Evolutionary conservation across 78 protist genomes (phyloP).

Genomic region (Guillardia theta): DNA sequence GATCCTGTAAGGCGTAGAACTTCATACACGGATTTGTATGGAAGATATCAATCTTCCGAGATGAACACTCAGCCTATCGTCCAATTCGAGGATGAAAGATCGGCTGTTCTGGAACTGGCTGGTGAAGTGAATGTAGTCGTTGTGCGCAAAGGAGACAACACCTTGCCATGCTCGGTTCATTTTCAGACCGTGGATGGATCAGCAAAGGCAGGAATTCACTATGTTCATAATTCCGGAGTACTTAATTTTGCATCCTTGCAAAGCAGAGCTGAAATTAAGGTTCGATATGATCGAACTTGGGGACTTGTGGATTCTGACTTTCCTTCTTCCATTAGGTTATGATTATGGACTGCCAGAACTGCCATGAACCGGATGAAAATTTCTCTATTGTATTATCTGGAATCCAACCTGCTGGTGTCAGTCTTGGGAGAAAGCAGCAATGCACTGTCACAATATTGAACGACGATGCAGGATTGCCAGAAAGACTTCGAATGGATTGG

Average conservation of each 20-base stretch:
- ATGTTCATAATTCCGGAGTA: background rate
- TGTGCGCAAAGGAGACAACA: background rate
- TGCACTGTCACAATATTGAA: background rate
- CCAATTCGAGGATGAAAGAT: background rate
- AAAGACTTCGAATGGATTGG: background rate
- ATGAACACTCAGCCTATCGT: background rate
- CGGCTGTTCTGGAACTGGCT: background rate
- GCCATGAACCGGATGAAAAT: background rate
- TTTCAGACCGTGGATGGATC: background rate
- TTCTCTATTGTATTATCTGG: background rate
- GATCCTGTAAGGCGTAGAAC: too few relatives aligned
- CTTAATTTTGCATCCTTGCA: background rate
- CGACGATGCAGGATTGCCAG: background rate
- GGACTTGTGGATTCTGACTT: too few relatives aligned
- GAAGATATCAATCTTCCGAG: too few relatives aligned
- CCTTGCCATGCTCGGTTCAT: background rate
- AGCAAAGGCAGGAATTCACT: background rate
- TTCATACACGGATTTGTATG: too few relatives aligned
- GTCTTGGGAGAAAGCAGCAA: background rate
- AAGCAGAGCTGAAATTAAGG: too few relatives aligned
- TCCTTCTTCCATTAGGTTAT: too few relatives aligned
- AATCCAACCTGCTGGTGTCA: background rate
- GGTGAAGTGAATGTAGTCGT: too few relatives aligned
- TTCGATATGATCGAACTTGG: too few relatives aligned
- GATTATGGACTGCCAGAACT: background rate